A percentile compares a stretch with the other conserved stretches of the same genome.
Conservation (phyloP, 257 asterid species). For the Jacaranda mimosifolia region DNA sequence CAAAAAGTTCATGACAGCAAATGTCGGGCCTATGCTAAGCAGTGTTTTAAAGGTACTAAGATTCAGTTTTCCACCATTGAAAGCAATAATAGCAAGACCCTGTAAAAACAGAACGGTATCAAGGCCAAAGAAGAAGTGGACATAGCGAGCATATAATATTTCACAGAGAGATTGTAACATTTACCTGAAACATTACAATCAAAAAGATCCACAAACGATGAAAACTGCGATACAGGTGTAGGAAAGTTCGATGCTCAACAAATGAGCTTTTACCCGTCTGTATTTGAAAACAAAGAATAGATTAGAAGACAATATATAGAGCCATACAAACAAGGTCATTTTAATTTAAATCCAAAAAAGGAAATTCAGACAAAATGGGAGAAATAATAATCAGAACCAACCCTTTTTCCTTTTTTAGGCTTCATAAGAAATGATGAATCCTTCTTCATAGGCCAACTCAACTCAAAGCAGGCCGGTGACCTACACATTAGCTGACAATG, state of each 20-base stretch:
- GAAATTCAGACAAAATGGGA: conserved; percentile 9
- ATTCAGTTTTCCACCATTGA: conserved; percentile 71
- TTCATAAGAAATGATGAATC: conserved; percentile 68
- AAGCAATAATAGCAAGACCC: conserved; percentile 91
- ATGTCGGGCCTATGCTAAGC: conserved; percentile 91
- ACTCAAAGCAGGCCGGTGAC: conserved; percentile 92
- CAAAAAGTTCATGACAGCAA: conserved; percentile 84
- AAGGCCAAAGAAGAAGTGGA: conserved; percentile 33
- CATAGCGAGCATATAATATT: conserved; percentile 19
- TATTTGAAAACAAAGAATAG: conserved; percentile 31
- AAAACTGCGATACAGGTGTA: conserved; percentile 93
- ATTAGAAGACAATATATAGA: conserved; percentile 23
- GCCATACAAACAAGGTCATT: neutral
- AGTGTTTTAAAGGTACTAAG: conserved; percentile 70
- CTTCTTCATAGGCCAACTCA: conserved; percentile 85
- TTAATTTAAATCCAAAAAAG: neutral
- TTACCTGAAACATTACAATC: conserved; percentile 93
- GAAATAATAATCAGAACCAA: conserved; percentile 50
- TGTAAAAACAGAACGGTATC: conserved; percentile 41
- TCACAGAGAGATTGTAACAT: conserved; percentile 32
- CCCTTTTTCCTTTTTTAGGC: conserved; percentile 85
- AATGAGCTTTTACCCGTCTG: conserved; percentile 96
- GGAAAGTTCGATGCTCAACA: conserved; percentile 97
- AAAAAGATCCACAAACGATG: conserved; percentile 99
- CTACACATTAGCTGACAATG: conserved; percentile 48